Conservation (phyloP, 140 eudicot species). For the Bidens hawaiensis region DNA sequence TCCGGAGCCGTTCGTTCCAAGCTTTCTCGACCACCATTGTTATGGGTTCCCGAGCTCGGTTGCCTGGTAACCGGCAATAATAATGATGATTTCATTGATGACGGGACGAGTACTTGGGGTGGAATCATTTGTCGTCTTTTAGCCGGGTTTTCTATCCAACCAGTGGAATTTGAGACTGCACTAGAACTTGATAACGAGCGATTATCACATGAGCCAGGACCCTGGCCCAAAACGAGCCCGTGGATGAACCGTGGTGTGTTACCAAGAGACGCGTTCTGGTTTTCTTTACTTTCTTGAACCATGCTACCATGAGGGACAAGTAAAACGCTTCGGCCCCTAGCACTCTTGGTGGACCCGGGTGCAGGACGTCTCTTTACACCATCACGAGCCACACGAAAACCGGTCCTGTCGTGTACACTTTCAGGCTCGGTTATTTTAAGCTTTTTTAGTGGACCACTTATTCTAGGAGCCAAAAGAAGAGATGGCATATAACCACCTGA, state of each 20-base stretch:
- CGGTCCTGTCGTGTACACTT: conserved; percentile 84
- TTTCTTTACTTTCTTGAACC: conserved; percentile 37
- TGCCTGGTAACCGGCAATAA: conserved; percentile 23
- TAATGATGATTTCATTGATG: conserved; percentile 65
- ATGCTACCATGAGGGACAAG: conserved; percentile 49
- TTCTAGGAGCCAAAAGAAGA: conserved; percentile 67
- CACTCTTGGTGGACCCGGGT: no score
- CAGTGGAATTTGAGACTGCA: conserved; percentile 32
- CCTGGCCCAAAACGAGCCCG: conserved; percentile 41
- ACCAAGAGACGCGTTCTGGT: conserved; percentile 30
- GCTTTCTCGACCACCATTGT: neutral
- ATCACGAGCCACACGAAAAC: conserved; percentile 75
- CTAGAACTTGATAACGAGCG: conserved; percentile 45
- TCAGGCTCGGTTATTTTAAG: conserved; percentile 35
- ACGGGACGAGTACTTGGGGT: conserved; percentile 79
- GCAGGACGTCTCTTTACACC: conserved; percentile 71
- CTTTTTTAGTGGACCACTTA: conserved; percentile 13
- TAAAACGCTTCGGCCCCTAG: conserved; percentile 68
- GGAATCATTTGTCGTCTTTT: conserved; percentile 64
- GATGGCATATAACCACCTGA: conserved; percentile 83
- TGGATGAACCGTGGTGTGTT: conserved; percentile 57
- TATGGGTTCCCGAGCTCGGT: conserved; percentile 22
- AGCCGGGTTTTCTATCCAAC: conserved; percentile 34
- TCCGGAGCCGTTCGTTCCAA: conserved; percentile 38
- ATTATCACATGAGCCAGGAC: conserved; percentile 27